Evolutionary conservation across 1,284 basidiomycete genomes (phyloP).

Genomic region (Ganoderma resinaceum): DNA sequence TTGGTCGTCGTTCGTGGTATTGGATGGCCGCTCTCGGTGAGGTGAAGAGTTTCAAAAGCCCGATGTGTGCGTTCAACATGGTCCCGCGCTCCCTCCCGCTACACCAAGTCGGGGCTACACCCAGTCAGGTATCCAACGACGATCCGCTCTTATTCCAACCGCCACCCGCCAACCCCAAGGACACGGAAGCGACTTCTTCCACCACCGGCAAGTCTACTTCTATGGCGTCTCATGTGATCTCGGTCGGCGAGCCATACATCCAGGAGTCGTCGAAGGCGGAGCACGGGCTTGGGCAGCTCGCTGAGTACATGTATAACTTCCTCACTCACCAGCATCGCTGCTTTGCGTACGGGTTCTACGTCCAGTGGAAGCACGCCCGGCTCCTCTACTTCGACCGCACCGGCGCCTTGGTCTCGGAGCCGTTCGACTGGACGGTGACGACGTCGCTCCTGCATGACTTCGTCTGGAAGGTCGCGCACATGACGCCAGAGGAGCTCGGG

Average conservation of each 20-base stretch:
- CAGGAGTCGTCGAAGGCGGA: neutral
- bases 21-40: neutral
- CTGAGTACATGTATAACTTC: neutral
- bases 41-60: neutral
- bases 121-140: neutral
- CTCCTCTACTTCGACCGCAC: conserved; percentile 19
- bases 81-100: neutral
- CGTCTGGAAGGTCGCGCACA: conserved; percentile 19
- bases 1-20: neutral
- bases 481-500: conserved; percentile 20
- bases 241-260: neutral
- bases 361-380: neutral
- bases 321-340: neutral
- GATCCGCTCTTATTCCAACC: no score
- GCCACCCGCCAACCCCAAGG: no score
- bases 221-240: no score
- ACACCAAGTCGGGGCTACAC: neutral
- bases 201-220: no score
- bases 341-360: neutral
- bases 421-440: conserved; percentile 13
- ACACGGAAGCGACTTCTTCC: no score
- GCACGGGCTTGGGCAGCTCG: neutral
- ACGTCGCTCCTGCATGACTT: conserved; percentile 12
- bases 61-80: neutral
- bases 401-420: conserved; percentile 14